phyloP scores from a whole-genome alignment of 257 asterid genomes.

The Coffea eugenioides region DNA sequence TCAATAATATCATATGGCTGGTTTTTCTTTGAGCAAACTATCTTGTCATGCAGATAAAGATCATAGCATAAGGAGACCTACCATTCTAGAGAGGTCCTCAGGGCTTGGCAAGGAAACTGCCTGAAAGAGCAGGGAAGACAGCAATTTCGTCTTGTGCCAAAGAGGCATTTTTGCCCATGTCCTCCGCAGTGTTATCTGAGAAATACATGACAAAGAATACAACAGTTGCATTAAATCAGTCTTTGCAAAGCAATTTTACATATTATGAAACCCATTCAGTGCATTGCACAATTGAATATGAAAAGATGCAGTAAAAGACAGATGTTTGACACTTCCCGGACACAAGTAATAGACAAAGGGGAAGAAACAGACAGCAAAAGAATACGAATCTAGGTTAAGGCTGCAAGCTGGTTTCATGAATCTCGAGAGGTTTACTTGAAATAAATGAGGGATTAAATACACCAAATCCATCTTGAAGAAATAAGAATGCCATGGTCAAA shows the following conservation, averaged over 20 bases:
- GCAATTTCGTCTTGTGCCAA: slow-evolving; percentile 81
- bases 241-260: neutral
- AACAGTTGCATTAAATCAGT: neutral
- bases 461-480: no score
- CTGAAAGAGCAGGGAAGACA: slow-evolving; percentile 73
- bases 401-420: no score
- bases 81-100: slow-evolving; percentile 64
- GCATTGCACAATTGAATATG: neutral
- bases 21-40: neutral
- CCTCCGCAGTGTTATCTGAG: slow-evolving; percentile 76
- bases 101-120: slow-evolving; percentile 78
- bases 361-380: neutral
- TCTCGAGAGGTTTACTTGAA: no score
- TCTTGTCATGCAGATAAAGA: slow-evolving; percentile 12
- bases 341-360: neutral
- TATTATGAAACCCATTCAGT: neutral
- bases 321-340: neutral
- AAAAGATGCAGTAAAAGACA: neutral
- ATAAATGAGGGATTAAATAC: no score
- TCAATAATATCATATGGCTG: neutral
- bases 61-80: slow-evolving; percentile 26
- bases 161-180: slow-evolving; percentile 92
- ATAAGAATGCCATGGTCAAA: no score
- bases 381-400: neutral
- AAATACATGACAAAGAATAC: neutral